phyloP scores from a whole-genome alignment of 352 stramenopile species.

The Pythium sp. region DNA sequence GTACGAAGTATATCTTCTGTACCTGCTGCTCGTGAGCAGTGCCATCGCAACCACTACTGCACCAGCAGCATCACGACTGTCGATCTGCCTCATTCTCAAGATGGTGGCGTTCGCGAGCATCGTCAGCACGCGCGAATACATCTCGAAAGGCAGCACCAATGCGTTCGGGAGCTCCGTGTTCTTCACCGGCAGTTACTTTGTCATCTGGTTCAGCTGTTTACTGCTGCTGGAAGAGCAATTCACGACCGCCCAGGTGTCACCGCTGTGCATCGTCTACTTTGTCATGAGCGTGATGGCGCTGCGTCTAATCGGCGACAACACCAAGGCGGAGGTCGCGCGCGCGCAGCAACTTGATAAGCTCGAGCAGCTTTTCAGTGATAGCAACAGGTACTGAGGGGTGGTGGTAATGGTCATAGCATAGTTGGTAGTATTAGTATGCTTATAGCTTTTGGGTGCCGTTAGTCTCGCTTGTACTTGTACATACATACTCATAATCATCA shows the following conservation, averaged over 20 bases:
- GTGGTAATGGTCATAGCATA: neutral
- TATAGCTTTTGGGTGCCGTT: neutral
- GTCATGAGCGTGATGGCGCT: slow-evolving; percentile 23
- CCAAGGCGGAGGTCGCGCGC: slow-evolving; percentile 43
- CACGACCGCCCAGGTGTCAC: slow-evolving; percentile 37
- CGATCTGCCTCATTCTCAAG: slow-evolving; percentile 39
- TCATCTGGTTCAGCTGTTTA: slow-evolving; percentile 33
- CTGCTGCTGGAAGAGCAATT: slow-evolving; percentile 29
- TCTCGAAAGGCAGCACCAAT: slow-evolving; percentile 21
- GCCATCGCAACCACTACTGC: neutral
- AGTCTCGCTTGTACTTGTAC: too few species aligned
- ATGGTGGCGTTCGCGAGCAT: slow-evolving; percentile 35
- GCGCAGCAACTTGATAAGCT: slow-evolving; percentile 56
- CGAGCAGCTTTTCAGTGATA: slow-evolving; percentile 25
- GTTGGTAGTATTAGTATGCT: neutral
- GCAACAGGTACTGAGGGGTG: slow-evolving; percentile 7
- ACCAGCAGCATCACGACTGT: slow-evolving; percentile 11
- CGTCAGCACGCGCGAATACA: slow-evolving; percentile 35
- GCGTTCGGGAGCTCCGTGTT: slow-evolving; percentile 30
- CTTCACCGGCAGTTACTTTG: slow-evolving; percentile 32
- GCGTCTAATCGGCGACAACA: slow-evolving; percentile 48
- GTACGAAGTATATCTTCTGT: slow-evolving; percentile 42
- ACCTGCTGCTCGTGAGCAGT: slow-evolving; percentile 22
- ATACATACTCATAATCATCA: too few species aligned
- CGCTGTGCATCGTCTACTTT: slow-evolving; percentile 43